These are phyloP conservation scores for Torulaspora delbrueckii DNA, from an alignment of 805 yeast species.

Conservation along the genomic window DNA sequence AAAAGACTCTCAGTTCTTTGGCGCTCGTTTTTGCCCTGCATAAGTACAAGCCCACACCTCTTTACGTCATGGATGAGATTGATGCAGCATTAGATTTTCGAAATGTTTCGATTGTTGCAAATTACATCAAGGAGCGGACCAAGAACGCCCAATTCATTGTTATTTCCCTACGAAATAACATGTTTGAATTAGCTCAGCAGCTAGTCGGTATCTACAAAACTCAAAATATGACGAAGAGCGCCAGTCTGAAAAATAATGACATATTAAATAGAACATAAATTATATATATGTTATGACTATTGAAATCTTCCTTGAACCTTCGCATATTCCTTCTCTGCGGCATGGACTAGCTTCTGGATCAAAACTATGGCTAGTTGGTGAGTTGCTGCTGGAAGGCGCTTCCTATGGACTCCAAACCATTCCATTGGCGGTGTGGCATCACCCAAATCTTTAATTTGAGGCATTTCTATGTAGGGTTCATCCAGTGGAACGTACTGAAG, in stretches of 20 bases:
- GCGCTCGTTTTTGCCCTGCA: slow-evolving; percentile 96
- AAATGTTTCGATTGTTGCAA: slow-evolving; percentile 95
- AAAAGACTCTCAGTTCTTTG: slow-evolving; percentile 88
- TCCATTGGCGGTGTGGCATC: slow-evolving; percentile 97
- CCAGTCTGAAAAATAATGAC: slow-evolving; percentile 67
- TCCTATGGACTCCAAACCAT: slow-evolving; percentile 93
- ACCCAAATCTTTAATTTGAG: slow-evolving; percentile 85
- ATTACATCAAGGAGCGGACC: slow-evolving; percentile 91
- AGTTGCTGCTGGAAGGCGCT: slow-evolving; percentile 77
- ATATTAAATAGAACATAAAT: slow-evolving; percentile 23
- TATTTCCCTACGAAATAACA: slow-evolving; percentile 89
- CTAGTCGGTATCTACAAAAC: slow-evolving; percentile 94
- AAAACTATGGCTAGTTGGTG: slow-evolving; percentile 74
- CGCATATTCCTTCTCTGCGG: slow-evolving; percentile 50
- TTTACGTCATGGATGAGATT: slow-evolving; percentile 98
- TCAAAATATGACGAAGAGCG: slow-evolving; percentile 82
- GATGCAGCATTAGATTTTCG: slow-evolving; percentile 98
- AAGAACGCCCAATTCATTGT: slow-evolving; percentile 96
- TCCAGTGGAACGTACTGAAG: slow-evolving; percentile 52
- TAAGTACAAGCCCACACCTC: slow-evolving; percentile 92
- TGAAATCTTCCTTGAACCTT: slow-evolving; percentile 39
- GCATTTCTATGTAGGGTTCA: slow-evolving; percentile 82
- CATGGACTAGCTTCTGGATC: slow-evolving; percentile 66
- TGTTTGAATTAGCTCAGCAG: slow-evolving; percentile 95
- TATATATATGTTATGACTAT: not conserved